A percentile compares a stretch with the other conserved stretches of the same genome.
Conservation (phyloP, 2,329 filamentous ascomycete genomes). For the Colletotrichum endophyticum region DNA sequence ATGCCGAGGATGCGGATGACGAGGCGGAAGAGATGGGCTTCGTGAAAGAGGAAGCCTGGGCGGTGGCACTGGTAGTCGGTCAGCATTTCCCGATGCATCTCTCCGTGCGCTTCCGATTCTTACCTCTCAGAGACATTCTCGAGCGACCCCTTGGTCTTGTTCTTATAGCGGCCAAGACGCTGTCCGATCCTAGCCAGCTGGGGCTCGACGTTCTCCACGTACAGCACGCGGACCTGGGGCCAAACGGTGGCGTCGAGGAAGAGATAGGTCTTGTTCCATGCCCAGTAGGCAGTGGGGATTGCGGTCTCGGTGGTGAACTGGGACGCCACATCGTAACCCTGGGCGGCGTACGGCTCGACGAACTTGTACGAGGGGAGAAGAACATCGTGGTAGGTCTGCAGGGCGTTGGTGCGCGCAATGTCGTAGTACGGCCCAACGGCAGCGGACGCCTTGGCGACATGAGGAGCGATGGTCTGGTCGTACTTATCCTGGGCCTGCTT, state of each 20-base stretch:
- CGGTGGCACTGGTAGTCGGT: background rate
- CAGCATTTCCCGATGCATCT: rapidly evolving
- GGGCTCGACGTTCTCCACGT: constrained; percentile 92
- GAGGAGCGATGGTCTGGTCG: constrained; percentile 71
- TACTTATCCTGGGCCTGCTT: constrained; percentile 69
- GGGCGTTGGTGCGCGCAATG: constrained; percentile 64
- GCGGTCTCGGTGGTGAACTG: constrained; percentile 72
- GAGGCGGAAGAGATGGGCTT: constrained; percentile 37
- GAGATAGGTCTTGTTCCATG: constrained; percentile 69
- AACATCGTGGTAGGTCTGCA: constrained; percentile 73
- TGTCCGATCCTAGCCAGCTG: constrained; percentile 92
- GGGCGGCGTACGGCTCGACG: constrained; percentile 75
- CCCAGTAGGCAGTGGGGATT: constrained; percentile 74
- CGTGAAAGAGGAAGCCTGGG: constrained; percentile 44
- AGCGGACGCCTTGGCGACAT: constrained; percentile 67
- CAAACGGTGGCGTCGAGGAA: constrained; percentile 81
- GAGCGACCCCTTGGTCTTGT: constrained; percentile 39
- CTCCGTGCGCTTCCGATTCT: background rate
- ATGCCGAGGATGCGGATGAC: constrained; percentile 23
- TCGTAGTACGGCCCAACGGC: constrained; percentile 75
- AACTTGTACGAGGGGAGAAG: constrained; percentile 77
- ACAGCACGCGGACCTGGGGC: constrained; percentile 81
- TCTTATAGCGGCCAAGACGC: constrained; percentile 78
- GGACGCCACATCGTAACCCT: constrained; percentile 70
- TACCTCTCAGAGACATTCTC: constrained; percentile 39